phyloP scores from a whole-genome alignment of 495 filamentous ascomycete genomes.

The Hypoxylon rickii region DNA sequence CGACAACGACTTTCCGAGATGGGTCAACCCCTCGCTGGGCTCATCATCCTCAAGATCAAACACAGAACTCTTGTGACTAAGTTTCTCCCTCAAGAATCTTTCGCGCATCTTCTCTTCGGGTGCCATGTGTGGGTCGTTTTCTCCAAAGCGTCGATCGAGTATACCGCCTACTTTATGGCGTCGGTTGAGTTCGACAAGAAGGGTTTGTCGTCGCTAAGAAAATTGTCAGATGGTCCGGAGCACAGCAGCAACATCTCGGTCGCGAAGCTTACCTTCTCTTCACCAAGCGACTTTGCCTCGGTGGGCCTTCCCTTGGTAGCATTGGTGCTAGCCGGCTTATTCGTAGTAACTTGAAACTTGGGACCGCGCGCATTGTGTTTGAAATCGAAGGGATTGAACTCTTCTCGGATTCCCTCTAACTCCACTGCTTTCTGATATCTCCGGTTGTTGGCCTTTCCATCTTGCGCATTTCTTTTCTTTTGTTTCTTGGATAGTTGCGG shows the following conservation, averaged over 20 bases:
- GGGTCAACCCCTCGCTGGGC: conserved; percentile 74
- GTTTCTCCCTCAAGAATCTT: conserved; percentile 85
- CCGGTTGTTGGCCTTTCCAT: conserved; percentile 65
- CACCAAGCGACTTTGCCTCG: conserved; percentile 80
- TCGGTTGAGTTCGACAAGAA: conserved; percentile 82
- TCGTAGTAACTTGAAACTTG: conserved; percentile 78
- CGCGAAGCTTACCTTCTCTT: conserved; percentile 70
- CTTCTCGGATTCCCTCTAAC: conserved; percentile 82
- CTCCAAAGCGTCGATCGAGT: conserved; percentile 90
- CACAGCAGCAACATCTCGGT: neutral
- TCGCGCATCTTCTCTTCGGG: conserved; percentile 92
- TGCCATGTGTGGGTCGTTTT: conserved; percentile 91
- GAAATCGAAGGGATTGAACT: conserved; percentile 97
- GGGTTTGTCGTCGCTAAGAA: conserved; percentile 70
- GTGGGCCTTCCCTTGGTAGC: conserved; percentile 69
- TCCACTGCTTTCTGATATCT: conserved; percentile 73
- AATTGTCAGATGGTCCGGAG: neutral
- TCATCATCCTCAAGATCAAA: conserved; percentile 93
- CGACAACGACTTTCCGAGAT: conserved; percentile 74
- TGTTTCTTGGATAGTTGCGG: conserved; percentile 92
- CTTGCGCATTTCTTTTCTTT: conserved; percentile 71
- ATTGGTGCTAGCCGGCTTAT: conserved; percentile 54
- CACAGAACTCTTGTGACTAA: conserved; percentile 68
- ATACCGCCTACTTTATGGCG: conserved; percentile 91
- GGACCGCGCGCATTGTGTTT: conserved; percentile 67